Conservation (phyloP, 352 stramenopile genomes). For the Paralagenidium karlingii region DNA sequence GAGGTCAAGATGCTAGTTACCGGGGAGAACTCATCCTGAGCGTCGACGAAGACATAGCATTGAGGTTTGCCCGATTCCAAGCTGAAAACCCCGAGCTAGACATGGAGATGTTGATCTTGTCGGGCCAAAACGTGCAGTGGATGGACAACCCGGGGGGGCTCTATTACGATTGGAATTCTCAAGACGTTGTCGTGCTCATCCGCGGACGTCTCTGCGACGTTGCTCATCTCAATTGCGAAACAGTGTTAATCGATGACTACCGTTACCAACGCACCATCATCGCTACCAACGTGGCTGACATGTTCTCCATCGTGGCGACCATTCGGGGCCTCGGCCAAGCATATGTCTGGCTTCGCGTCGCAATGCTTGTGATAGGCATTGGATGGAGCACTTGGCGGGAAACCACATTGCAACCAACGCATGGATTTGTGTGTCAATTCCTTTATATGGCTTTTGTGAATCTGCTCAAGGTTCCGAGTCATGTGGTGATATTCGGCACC, state of each 20-base stretch:
- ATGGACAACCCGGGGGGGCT: too few relatives aligned
- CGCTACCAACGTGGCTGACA: constrained; percentile 18
- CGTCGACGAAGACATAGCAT: constrained; percentile 18
- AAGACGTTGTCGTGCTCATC: too few relatives aligned
- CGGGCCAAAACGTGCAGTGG: constrained; percentile 8
- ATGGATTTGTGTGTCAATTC: neutral
- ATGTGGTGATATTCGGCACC: constrained; percentile 22
- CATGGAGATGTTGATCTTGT: constrained; percentile 8
- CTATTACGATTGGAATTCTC: too few relatives aligned
- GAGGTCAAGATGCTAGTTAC: too few relatives aligned
- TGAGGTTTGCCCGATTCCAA: constrained; percentile 10
- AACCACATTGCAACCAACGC: constrained; percentile 3
- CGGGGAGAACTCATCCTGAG: too few relatives aligned
- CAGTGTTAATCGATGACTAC: constrained; percentile 33
- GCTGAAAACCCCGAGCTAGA: constrained; percentile 12
- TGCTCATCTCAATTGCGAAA: constrained; percentile 5
- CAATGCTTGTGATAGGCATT: constrained; percentile 8
- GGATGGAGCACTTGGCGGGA: too few relatives aligned
- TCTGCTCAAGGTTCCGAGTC: constrained; percentile 12
- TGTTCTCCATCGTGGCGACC: constrained; percentile 10
- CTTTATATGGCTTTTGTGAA: neutral
- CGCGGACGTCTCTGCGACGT: constrained; percentile 13
- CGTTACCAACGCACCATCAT: constrained; percentile 32
- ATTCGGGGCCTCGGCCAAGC: constrained; percentile 16
- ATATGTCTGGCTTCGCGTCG: constrained; percentile 35